Evolutionary conservation across 495 filamentous ascomycete species (phyloP).

Genomic region (Aspergillus cavernicola): DNA sequence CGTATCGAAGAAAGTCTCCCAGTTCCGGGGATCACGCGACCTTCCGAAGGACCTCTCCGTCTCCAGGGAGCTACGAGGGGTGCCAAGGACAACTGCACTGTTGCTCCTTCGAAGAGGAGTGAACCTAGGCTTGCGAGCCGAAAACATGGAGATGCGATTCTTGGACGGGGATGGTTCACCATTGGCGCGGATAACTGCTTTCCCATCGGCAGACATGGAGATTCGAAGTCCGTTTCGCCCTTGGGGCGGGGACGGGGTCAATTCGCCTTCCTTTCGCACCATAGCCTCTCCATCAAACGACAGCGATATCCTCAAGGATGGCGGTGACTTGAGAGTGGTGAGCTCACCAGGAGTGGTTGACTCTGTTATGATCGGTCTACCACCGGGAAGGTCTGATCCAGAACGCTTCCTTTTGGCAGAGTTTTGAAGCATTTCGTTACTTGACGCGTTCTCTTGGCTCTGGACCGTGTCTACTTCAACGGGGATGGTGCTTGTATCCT

Average conservation of each 20-base stretch:
- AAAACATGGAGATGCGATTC: conserved; percentile 50
- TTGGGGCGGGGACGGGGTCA: conserved; percentile 68
- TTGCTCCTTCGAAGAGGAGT: conserved; percentile 60
- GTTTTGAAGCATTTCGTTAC: conserved; percentile 20
- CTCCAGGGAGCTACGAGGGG: conserved; percentile 28
- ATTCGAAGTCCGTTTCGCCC: conserved; percentile 41
- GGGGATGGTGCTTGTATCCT: conserved; percentile 19
- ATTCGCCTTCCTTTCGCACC: conserved; percentile 60
- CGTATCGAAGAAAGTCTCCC: conserved; percentile 77
- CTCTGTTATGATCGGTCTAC: conserved; percentile 13
- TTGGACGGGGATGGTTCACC: conserved; percentile 48
- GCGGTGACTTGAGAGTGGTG: conserved; percentile 36
- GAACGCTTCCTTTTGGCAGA: conserved; percentile 39
- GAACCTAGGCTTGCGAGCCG: conserved; percentile 48
- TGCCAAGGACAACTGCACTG: conserved; percentile 47
- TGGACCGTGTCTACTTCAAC: conserved; percentile 18
- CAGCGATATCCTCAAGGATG: conserved; percentile 57
- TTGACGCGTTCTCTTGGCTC: conserved; percentile 10
- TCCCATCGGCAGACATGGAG: conserved; percentile 50
- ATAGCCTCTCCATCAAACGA: conserved; percentile 82
- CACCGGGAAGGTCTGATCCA: conserved; percentile 28
- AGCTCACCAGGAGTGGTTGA: conserved; percentile 15
- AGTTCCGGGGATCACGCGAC: conserved; percentile 76
- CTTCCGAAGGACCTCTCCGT: conserved; percentile 55
- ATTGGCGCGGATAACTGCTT: conserved; percentile 45